phyloP scores from a whole-genome alignment of 495 filamentous ascomycete species.

The Aspergillus affinis region DNA sequence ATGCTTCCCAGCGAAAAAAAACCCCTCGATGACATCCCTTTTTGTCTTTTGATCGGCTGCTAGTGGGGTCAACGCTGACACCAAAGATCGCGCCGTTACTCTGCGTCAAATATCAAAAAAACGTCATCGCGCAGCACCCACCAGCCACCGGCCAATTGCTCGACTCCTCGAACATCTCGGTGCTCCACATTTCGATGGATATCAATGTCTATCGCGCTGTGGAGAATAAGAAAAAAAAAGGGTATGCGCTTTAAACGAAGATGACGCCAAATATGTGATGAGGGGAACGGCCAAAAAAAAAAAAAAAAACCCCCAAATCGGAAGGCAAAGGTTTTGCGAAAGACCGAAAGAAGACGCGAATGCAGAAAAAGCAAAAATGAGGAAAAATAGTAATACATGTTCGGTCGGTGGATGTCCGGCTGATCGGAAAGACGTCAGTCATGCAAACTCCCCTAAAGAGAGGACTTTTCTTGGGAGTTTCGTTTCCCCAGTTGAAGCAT shows the following conservation, averaged over 20 bases:
- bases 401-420: background rate
- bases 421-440: background rate
- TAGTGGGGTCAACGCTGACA: background rate
- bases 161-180: background rate
- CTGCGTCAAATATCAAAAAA: background rate
- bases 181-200: background rate
- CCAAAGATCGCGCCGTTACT: background rate
- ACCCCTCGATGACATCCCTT: background rate
- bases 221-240: background rate
- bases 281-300: background rate
- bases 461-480: slow-evolving; percentile 12
- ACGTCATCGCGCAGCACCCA: background rate
- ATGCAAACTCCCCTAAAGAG: background rate
- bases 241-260: background rate
- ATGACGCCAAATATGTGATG: background rate
- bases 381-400: background rate
- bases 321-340: background rate
- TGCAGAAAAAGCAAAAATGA: slow-evolving; percentile 2
- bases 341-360: background rate
- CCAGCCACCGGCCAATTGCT: slow-evolving; percentile 1
- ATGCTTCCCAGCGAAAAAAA: background rate
- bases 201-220: background rate
- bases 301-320: background rate
- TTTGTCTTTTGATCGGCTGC: too few species aligned
- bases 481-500: slow-evolving; percentile 22